Evolutionary conservation across 2,329 filamentous ascomycete species (phyloP), one percentile per base, ranked within the genome.

Genomic region (Talaromyces sp.): DNA sequence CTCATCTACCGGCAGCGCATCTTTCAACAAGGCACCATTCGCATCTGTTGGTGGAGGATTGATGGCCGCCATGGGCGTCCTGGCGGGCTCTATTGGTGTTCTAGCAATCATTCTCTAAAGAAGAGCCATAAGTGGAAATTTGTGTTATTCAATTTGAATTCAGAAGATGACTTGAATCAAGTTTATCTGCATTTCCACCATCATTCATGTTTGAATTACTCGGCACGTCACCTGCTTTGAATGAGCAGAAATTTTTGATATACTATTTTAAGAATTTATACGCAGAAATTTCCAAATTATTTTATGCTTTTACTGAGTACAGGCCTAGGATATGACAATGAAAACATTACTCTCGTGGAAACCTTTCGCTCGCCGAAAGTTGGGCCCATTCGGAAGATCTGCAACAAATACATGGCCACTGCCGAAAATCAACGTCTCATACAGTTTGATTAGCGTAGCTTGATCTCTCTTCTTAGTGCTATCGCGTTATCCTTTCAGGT

Each of bases 1-100:
- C 13, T 62, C 64, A 41, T 54, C 64, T 41, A 45, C 64, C 39
- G 64, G 19, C 24, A 52, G 59, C 11, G 64, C 64, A n/a, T 27
- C 60, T 24, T 47, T 35, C 19, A 45, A 48, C 3, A 33, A 24
- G 22, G 24, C 41, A n/a, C 39, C 52, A n/a, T 33, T 57, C 19
- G 9, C 8, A 35, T 5, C 35, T 14, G 22, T 63, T 33, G 61
- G 61, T 1, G 61, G 48, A 22, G 61, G 27, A 13, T 16, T 45
- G n/a, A 45, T 57, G 31, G 39, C 31, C 27, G 10, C 43, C 16
- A 33, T 63, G 24, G 61, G 61, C 16, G 16, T 56, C 11, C 33
- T 57, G 19, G 52, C 33, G 14, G 64, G 33, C 3, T 31, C 47
- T n/a, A 57, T 65, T 60, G 60, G 64, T 45, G 52, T 45, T 19